phyloP scores from a whole-genome alignment of 2,329 filamentous ascomycete species.

The Monilinia fructicola region DNA sequence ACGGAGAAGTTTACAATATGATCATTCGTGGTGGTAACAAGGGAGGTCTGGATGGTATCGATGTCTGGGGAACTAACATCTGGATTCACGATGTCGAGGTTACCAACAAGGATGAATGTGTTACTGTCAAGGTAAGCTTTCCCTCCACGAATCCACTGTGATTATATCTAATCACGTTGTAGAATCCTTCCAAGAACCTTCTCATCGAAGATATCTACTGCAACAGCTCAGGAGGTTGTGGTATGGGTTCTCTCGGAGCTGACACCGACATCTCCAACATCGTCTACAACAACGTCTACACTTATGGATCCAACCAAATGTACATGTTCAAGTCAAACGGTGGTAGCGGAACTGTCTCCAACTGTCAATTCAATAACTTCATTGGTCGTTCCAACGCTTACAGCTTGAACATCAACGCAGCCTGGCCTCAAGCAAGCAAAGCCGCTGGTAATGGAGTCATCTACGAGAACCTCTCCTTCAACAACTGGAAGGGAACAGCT shows the following conservation, averaged over 20 bases:
- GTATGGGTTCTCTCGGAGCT: constrained; percentile 54
- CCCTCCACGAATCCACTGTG: constrained; percentile 36
- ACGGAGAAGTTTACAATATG: constrained; percentile 57
- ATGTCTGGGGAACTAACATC: constrained; percentile 55
- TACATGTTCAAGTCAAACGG: constrained; percentile 63
- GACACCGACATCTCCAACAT: constrained; percentile 53
- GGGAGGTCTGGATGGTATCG: constrained; percentile 56
- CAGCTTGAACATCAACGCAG: constrained; percentile 49
- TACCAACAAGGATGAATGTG: constrained; percentile 62
- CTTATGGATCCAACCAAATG: constrained; percentile 57
- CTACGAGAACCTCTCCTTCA: constrained; percentile 53
- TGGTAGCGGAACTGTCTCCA: constrained; percentile 52
- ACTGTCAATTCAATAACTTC: constrained; percentile 56
- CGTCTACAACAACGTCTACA: constrained; percentile 58
- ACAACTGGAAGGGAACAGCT: constrained; percentile 56
- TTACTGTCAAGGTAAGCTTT: constrained; percentile 51
- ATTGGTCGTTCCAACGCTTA: constrained; percentile 60
- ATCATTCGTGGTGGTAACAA: constrained; percentile 52
- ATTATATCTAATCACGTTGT: constrained; percentile 19
- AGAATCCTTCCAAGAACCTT: constrained; percentile 56
- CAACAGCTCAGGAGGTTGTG: constrained; percentile 59
- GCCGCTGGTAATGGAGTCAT: constrained; percentile 51
- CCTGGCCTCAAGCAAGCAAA: constrained; percentile 51
- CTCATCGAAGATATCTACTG: constrained; percentile 62
- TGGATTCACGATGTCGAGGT: constrained; percentile 61